These are phyloP conservation scores for Lasiosphaeris hirsuta DNA, from an alignment of 495 filamentous ascomycete species.

Conservation along the genomic window DNA sequence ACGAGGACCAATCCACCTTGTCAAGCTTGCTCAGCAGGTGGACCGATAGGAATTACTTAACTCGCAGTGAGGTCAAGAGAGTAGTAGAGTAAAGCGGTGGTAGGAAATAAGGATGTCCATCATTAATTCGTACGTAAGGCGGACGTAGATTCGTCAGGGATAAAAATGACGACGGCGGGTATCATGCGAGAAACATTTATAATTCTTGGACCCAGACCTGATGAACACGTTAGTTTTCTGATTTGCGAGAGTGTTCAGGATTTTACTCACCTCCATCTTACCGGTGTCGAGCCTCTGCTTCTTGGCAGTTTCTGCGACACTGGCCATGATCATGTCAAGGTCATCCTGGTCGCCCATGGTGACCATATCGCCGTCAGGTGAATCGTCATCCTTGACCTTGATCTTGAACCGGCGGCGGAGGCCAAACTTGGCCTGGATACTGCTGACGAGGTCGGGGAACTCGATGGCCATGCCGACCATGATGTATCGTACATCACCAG, in stretches of 20 bases:
- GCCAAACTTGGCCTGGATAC: conserved; percentile 81
- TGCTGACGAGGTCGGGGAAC: conserved; percentile 70
- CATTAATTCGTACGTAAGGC: neutral
- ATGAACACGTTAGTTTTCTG: conserved; percentile 21
- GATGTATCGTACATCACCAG: conserved; percentile 90
- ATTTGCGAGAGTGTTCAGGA: neutral
- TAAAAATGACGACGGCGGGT: neutral
- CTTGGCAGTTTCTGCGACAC: conserved; percentile 62
- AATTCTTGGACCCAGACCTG: conserved; percentile 68
- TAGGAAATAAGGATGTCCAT: neutral
- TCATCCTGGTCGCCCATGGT: conserved; percentile 97
- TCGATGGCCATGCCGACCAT: conserved; percentile 72
- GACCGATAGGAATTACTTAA: too few relatives aligned
- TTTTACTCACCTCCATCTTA: conserved; percentile 83
- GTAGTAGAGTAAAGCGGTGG: neutral
- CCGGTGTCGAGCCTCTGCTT: conserved; percentile 78
- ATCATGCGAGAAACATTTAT: conserved; percentile 19
- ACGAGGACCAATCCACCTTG: neutral
- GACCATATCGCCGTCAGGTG: conserved; percentile 80
- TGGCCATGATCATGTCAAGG: conserved; percentile 75
- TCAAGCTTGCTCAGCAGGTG: neutral
- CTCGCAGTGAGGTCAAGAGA: neutral
- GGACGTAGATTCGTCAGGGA: neutral
- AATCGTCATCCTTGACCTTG: conserved; percentile 78
- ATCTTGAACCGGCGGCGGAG: conserved; percentile 69